A percentile compares a stretch with the other conserved stretches of the same genome.
Conservation (phyloP, 306 rosid genomes). For the Comarum palustre region DNA sequence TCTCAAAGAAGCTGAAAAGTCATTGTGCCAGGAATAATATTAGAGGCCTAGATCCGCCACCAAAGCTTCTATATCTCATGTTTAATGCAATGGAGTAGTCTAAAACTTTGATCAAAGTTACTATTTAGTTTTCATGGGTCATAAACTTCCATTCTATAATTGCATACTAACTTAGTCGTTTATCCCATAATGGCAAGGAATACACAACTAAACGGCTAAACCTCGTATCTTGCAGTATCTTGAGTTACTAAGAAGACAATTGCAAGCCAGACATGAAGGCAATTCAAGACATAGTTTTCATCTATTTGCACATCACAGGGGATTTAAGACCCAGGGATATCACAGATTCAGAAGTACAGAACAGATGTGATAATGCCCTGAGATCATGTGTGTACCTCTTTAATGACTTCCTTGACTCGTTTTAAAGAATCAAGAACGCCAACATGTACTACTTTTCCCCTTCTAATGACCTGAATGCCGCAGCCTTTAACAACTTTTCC, state of each 20-base stretch:
- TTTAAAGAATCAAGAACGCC: constrained; percentile 80
- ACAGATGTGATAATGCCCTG: neutral
- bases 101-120: neutral
- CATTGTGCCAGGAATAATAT: neutral
- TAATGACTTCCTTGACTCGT: constrained; percentile 85
- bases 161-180: neutral
- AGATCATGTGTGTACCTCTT: constrained; percentile 54
- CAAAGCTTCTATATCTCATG: neutral
- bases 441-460: constrained; percentile 54
- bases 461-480: constrained; percentile 72
- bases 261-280: neutral
- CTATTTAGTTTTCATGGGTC: neutral
- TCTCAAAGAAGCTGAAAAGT: neutral
- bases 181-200: neutral
- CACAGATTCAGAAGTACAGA: neutral
- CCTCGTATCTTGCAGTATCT: neutral
- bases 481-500: constrained; percentile 75
- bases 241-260: neutral
- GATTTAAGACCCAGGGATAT: neutral
- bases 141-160: neutral
- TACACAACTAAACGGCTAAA: neutral
- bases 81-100: neutral
- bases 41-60: constrained; percentile 1
- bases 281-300: neutral
- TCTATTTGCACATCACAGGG: neutral